phyloP scores from a whole-genome alignment of 1,284 basidiomycete species.

The Caloboletus firmus region DNA sequence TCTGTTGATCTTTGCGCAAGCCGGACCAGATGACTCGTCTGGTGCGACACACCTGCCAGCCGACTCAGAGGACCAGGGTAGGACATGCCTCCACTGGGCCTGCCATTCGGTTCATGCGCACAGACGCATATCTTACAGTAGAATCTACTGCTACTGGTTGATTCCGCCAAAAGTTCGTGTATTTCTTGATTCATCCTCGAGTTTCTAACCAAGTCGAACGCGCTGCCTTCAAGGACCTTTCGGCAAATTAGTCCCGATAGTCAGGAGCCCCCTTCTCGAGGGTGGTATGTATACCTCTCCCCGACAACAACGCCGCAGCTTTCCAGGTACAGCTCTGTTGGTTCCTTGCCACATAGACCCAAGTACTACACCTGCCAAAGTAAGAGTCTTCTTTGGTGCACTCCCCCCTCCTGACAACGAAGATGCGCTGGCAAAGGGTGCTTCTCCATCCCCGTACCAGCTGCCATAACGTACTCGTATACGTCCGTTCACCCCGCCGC shows the following conservation, averaged over 20 bases:
- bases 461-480: slow-evolving; percentile 20
- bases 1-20: not conserved
- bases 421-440: not conserved
- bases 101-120: too few relatives aligned
- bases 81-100: too few relatives aligned
- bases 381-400: slow-evolving; percentile 10
- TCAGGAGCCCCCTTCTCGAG: not conserved
- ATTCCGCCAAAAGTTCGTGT: not conserved
- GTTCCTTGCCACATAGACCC: not conserved
- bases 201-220: not conserved
- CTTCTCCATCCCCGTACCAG: slow-evolving; percentile 17
- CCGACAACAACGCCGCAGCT: not conserved
- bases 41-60: not conserved
- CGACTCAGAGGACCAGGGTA: not conserved
- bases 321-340: not conserved
- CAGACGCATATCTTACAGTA: too few relatives aligned
- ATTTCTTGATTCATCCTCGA: not conserved
- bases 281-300: not conserved
- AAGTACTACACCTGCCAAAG: slow-evolving; percentile 19
- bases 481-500: slow-evolving; percentile 10
- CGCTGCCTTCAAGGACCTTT: not conserved
- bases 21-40: not conserved
- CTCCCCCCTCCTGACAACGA: slow-evolving; percentile 7
- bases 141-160: too few relatives aligned
- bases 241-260: not conserved